Evolutionary conservation across 768 basidiomycete genomes (phyloP).

Genomic region (Lyophyllum decastes): DNA sequence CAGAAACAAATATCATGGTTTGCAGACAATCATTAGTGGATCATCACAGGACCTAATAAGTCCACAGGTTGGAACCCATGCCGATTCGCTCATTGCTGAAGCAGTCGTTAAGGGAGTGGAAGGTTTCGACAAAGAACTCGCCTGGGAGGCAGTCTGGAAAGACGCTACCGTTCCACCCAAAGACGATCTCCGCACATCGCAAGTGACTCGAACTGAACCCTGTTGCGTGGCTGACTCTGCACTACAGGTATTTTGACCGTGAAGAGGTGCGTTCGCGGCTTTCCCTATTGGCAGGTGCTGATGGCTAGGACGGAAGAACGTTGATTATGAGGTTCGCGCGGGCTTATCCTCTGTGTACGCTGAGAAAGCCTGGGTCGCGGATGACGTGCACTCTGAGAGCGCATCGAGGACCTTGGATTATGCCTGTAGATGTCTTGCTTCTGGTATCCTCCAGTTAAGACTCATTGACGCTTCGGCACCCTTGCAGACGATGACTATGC

Average conservation of each 20-base stretch:
- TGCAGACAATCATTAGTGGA: background rate
- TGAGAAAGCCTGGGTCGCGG: conserved; percentile 72
- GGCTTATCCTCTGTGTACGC: conserved; percentile 71
- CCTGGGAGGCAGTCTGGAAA: conserved; percentile 76
- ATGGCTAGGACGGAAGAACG: conserved; percentile 40
- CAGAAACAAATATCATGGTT: conserved; percentile 85
- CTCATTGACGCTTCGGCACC: background rate
- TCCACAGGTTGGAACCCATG: conserved; percentile 70
- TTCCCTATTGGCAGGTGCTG: background rate
- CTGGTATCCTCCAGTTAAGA: background rate
- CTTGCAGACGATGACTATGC: conserved; percentile 85
- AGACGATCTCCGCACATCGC: conserved; percentile 55
- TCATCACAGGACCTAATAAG: background rate
- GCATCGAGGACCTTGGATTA: conserved; percentile 80
- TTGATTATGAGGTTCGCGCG: conserved; percentile 81
- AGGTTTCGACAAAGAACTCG: conserved; percentile 62
- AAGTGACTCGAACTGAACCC: conserved; percentile 19
- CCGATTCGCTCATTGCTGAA: conserved; percentile 76
- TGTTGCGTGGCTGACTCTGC: background rate
- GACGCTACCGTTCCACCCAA: conserved; percentile 67
- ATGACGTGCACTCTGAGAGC: conserved; percentile 78
- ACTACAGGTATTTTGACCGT: conserved; percentile 63
- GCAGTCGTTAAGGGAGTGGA: conserved; percentile 66
- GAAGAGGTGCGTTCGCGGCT: conserved; percentile 50
- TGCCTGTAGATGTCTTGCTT: conserved; percentile 47